These are phyloP conservation scores for Hyparrhenia diplandra DNA, from an alignment of 176 grass and related monocot species.

Conservation along the genomic window DNA sequence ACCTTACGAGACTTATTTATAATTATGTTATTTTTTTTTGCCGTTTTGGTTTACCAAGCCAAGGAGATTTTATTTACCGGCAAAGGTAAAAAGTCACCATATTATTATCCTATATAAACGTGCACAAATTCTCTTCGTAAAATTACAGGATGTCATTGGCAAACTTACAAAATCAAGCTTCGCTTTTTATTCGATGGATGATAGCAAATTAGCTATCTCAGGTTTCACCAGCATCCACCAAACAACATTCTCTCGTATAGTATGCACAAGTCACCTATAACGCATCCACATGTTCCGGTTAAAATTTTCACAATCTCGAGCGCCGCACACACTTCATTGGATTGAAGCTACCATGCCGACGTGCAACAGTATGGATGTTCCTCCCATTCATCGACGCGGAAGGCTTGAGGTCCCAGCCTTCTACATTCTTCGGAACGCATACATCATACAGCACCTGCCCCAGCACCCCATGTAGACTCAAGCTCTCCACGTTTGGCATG, in stretches of 20 bases:
- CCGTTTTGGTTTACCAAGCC: background rate
- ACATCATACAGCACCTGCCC: conserved; percentile 62
- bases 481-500: conserved; percentile 39
- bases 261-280: conserved; percentile 17
- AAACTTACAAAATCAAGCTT: background rate
- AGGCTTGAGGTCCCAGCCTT: conserved; percentile 82
- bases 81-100: background rate
- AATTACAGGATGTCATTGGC: background rate
- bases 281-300: conserved; percentile 3
- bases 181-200: conserved; percentile 18
- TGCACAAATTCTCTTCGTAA: background rate
- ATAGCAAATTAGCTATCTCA: background rate
- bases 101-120: background rate
- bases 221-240: conserved; percentile 33
- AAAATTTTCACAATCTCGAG: conserved; percentile 58
- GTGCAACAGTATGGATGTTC: conserved; percentile 1
- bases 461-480: conserved; percentile 60
- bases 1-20: too few species aligned
- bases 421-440: conserved; percentile 60
- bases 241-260: conserved; percentile 5
- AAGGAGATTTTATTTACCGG: background rate
- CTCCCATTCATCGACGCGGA: conserved; percentile 28
- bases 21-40: too few species aligned
- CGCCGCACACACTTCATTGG: conserved; percentile 56
- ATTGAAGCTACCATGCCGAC: conserved; percentile 36